These are phyloP conservation scores for Neurospora sp. DNA, from an alignment of 495 filamentous ascomycete genomes.

Conservation along the genomic window DNA sequence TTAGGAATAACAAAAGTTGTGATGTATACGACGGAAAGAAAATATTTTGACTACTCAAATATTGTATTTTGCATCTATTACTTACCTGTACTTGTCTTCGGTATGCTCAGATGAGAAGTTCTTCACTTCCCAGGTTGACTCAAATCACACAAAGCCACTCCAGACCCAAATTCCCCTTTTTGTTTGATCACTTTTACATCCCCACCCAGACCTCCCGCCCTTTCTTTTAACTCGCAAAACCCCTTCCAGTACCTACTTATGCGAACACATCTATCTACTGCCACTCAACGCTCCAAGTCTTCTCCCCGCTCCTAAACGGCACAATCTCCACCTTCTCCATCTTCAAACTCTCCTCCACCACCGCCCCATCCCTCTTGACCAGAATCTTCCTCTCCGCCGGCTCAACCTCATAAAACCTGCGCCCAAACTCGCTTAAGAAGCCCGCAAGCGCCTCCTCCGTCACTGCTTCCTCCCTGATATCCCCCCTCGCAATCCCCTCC, in stretches of 20 bases:
- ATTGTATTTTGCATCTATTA: too few relatives aligned
- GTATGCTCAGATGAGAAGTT: too few relatives aligned
- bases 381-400: constrained; percentile 10
- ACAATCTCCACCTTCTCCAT: constrained; percentile 51
- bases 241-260: too few relatives aligned
- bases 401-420: constrained; percentile 52
- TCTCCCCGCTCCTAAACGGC: constrained; percentile 57
- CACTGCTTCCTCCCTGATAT: constrained; percentile 51
- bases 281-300: constrained; percentile 50
- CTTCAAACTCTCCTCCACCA: constrained; percentile 23
- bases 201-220: not conserved
- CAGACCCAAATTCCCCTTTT: not conserved
- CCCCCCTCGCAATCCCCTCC: constrained; percentile 54
- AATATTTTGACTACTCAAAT: too few relatives aligned
- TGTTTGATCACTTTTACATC: not conserved
- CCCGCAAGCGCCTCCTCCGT: constrained; percentile 59
- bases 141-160: not conserved
- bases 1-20: not conserved
- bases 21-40: too few relatives aligned
- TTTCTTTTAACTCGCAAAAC: not conserved
- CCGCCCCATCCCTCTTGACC: constrained; percentile 10
- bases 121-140: not conserved
- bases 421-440: constrained; percentile 67
- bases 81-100: too few relatives aligned
- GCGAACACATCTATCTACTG: constrained; percentile 6